A percentile compares a stretch with the other conserved stretches of the same genome.
These are phyloP conservation scores for Paramyrothecium roridum DNA, from an alignment of 2,329 filamentous ascomycete genomes.

Conservation along the genomic window DNA sequence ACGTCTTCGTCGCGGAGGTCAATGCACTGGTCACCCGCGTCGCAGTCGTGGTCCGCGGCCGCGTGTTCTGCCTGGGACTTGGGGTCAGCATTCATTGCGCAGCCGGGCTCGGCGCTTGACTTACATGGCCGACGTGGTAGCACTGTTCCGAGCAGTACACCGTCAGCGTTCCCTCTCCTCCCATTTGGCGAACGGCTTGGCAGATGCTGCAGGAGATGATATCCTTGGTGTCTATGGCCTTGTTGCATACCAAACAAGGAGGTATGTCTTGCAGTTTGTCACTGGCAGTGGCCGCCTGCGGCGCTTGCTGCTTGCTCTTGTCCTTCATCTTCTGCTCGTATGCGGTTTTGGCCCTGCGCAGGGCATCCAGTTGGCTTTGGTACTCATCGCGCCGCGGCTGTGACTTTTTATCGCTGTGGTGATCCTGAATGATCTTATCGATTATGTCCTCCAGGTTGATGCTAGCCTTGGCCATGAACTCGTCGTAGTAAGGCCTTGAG, in stretches of 20 bases:
- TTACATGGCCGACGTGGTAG: slow-evolving; percentile 36
- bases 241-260: slow-evolving; percentile 35
- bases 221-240: slow-evolving; percentile 26
- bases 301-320: slow-evolving; percentile 28
- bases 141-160: slow-evolving; percentile 45
- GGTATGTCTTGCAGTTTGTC: slow-evolving; percentile 34
- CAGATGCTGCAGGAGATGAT: slow-evolving; percentile 43
- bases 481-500: slow-evolving; percentile 37
- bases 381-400: slow-evolving; percentile 35
- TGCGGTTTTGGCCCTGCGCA: slow-evolving; percentile 44
- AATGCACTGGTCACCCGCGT: slow-evolving; percentile 36
- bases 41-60: slow-evolving; percentile 36
- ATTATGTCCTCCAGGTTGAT: slow-evolving; percentile 30
- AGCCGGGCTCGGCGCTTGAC: slow-evolving; percentile 11
- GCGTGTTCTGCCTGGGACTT: slow-evolving; percentile 33
- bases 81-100: slow-evolving; percentile 15
- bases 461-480: slow-evolving; percentile 20
- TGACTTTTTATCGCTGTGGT: slow-evolving; percentile 22
- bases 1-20: slow-evolving; percentile 35
- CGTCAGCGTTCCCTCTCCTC: slow-evolving; percentile 29
- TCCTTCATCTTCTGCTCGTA: slow-evolving; percentile 41
- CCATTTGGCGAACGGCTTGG: slow-evolving; percentile 36
- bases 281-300: slow-evolving; percentile 20
- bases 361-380: slow-evolving; percentile 38
- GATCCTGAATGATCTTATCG: slow-evolving; percentile 26